These are phyloP conservation scores for Breynia disticha DNA, from an alignment of 441 rosid genomes.

Conservation along the genomic window DNA sequence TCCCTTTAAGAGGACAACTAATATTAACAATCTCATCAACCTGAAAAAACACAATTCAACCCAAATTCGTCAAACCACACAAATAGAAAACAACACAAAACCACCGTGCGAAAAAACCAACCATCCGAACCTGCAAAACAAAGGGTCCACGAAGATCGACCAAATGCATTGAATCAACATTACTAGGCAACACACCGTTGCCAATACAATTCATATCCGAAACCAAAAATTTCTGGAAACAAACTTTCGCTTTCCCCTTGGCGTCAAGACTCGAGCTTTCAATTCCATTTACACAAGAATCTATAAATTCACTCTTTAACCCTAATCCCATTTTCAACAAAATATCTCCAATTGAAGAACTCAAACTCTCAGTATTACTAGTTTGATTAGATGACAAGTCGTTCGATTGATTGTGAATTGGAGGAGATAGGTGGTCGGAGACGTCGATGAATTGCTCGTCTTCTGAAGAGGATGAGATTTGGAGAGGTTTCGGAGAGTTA, in stretches of 20 bases:
- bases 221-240: conserved; percentile 60
- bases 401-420: conserved; percentile 19
- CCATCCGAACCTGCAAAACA: conserved; percentile 67
- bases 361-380: conserved; percentile 15
- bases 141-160: conserved; percentile 84
- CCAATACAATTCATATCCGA: conserved; percentile 79
- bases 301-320: conserved; percentile 58
- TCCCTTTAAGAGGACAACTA: conserved; percentile 60
- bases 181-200: conserved; percentile 64
- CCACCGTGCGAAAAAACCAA: neutral
- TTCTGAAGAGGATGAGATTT: conserved; percentile 46
- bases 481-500: conserved; percentile 23
- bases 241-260: conserved; percentile 53
- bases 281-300: conserved; percentile 39
- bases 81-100: neutral
- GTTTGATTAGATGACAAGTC: conserved; percentile 10
- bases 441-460: conserved; percentile 56
- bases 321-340: conserved; percentile 53
- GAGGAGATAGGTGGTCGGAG: conserved; percentile 31
- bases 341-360: conserved; percentile 36
- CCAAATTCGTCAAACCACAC: conserved; percentile 3
- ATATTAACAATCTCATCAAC: conserved; percentile 93
- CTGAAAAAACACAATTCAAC: conserved; percentile 27
- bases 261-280: conserved; percentile 40
- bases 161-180: conserved; percentile 58